phyloP scores from a whole-genome alignment of 495 filamentous ascomycete species.

The Penicillium coprophilum region DNA sequence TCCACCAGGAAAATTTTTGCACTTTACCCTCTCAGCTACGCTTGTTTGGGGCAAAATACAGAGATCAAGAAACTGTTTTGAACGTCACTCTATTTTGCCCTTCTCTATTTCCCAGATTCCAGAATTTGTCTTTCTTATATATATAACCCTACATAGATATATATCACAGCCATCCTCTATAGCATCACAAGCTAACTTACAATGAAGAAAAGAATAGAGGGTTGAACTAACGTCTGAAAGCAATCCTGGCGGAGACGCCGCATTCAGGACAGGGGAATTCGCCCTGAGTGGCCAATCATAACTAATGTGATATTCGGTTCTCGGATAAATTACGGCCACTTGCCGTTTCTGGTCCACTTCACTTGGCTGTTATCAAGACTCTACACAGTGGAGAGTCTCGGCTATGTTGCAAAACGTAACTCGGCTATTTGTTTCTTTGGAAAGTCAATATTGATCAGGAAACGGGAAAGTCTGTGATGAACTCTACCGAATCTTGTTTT shows the following conservation, averaged over 20 bases:
- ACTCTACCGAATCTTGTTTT: neutral
- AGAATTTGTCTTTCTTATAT: no score
- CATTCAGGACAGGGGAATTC: conserved; percentile 9
- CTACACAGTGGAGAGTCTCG: neutral
- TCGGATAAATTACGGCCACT: neutral
- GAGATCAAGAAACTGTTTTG: neutral
- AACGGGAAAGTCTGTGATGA: neutral
- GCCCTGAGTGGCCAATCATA: conserved; percentile 10
- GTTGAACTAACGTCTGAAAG: neutral
- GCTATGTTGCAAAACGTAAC: neutral
- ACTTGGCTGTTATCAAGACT: no score
- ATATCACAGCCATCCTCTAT: neutral
- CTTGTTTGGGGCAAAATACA: conserved; percentile 3
- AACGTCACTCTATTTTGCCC: neutral
- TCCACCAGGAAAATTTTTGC: conserved; percentile 10
- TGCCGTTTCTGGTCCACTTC: neutral
- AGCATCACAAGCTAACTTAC: neutral
- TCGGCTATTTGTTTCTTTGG: neutral
- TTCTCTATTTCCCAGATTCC: neutral
- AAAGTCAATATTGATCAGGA: neutral
- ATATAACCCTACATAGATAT: no score
- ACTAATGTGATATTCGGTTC: neutral
- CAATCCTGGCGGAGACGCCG: conserved; percentile 14
- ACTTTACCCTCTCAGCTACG: neutral
- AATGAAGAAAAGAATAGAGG: neutral